phyloP scores from a whole-genome alignment of 352 stramenopile genomes.

The Blastocystis sp. region DNA sequence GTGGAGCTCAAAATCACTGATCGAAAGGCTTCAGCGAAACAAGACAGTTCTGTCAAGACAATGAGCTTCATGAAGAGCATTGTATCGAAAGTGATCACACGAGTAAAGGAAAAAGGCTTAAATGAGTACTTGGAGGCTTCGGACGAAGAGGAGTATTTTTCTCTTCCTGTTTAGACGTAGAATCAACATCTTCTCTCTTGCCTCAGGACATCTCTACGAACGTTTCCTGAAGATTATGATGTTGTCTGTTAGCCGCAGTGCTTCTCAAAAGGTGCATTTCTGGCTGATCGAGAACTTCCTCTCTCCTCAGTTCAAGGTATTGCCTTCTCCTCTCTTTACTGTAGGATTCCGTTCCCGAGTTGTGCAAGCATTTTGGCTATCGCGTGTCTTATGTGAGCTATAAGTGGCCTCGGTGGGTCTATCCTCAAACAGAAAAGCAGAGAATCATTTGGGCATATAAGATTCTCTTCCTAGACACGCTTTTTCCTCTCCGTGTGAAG shows the following conservation, averaged over 20 bases:
- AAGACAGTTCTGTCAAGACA: neutral
- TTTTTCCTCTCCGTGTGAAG: conserved; percentile 95
- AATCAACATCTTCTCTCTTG: conserved; percentile 97
- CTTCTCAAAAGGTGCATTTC: conserved; percentile 93
- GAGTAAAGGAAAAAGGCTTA: conserved; percentile 13
- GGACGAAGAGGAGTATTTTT: conserved; percentile 44
- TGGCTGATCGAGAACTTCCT: conserved; percentile 98
- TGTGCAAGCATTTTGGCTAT: conserved; percentile 72
- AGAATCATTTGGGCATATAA: conserved; percentile 99
- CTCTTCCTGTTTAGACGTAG: conserved; percentile 6
- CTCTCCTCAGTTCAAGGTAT: conserved; percentile 91
- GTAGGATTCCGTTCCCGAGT: conserved; percentile 33
- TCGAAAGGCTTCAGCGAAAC: neutral
- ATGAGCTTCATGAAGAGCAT: neutral
- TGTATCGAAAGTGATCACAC: neutral
- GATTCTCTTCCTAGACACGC: conserved; percentile 98
- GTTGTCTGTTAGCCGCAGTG: conserved; percentile 92
- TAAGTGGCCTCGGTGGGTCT: conserved; percentile 98
- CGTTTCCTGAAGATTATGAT: conserved; percentile 99
- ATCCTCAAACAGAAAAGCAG: conserved; percentile 96
- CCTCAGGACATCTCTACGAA: conserved; percentile 94
- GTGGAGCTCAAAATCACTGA: neutral
- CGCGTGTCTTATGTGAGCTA: conserved; percentile 98
- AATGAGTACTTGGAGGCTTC: neutral
- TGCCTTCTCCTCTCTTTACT: neutral